Percentiles rank a stretch among this genome's conserved stretches.
phyloP scores from a whole-genome alignment of 345 rosid species.

The Syzygium aqueum region DNA sequence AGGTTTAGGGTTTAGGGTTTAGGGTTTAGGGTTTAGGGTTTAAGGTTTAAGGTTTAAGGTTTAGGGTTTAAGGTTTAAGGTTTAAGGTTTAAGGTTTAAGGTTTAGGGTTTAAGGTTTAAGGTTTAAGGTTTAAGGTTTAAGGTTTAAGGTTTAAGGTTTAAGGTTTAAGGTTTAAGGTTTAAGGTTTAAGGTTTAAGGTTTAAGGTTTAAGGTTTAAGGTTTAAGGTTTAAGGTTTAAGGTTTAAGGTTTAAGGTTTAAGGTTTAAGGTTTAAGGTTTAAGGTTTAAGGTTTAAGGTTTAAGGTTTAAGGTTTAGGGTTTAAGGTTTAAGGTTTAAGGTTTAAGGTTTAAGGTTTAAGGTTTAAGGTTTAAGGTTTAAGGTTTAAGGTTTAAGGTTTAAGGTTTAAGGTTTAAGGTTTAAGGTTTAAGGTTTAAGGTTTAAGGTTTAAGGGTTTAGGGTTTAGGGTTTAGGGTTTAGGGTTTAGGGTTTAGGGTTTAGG shows the following conservation, averaged over 20 bases:
- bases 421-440: neutral
- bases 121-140: neutral
- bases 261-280: neutral
- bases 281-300: neutral
- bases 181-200: neutral
- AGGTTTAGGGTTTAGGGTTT: neutral
- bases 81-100: neutral
- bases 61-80: neutral
- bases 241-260: neutral
- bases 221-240: neutral
- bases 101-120: neutral
- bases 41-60: neutral
- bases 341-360: constrained; percentile 1
- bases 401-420: neutral
- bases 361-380: constrained; percentile 1
- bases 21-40: neutral
- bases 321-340: neutral
- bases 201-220: neutral
- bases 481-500: neutral
- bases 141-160: neutral
- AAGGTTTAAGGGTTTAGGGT: constrained; percentile 2
- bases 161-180: neutral
- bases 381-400: neutral
- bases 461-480: neutral
- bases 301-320: neutral